These are phyloP conservation scores for Arctium lappa DNA, from an alignment of 129 eudicot species.

Conservation along the genomic window DNA sequence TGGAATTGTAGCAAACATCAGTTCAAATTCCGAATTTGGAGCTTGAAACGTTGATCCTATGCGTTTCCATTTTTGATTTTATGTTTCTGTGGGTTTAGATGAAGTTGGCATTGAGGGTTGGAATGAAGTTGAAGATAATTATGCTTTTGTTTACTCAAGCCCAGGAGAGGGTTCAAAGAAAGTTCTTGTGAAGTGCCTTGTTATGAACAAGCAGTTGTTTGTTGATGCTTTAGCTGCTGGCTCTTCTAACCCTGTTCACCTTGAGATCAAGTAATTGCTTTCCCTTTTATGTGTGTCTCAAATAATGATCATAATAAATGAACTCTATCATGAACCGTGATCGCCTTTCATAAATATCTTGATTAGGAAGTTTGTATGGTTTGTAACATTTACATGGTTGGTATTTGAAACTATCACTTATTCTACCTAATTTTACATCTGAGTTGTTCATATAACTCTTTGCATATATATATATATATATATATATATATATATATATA, in stretches of 20 bases:
- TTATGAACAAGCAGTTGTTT: slow-evolving; percentile 61
- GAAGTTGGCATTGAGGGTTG: slow-evolving; percentile 79
- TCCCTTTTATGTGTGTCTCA: too few relatives aligned
- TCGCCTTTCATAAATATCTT: too few relatives aligned
- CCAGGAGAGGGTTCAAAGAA: slow-evolving; percentile 54
- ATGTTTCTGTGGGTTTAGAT: slow-evolving; percentile 36
- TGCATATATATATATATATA: too few relatives aligned
- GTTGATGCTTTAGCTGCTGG: slow-evolving; percentile 61
- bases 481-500: too few relatives aligned
- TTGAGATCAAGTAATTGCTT: slow-evolving; percentile 53
- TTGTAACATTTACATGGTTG: too few relatives aligned
- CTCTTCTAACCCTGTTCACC: slow-evolving; percentile 52
- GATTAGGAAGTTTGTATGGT: too few relatives aligned
- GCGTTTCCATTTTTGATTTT: neutral
- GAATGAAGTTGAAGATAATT: slow-evolving; percentile 72
- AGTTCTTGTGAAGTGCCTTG: slow-evolving; percentile 72
- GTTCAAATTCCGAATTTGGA: neutral
- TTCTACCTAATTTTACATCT: too few relatives aligned
- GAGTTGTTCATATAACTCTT: neutral
- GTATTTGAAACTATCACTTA: too few relatives aligned
- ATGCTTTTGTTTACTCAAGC: slow-evolving; percentile 66
- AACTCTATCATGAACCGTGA: too few relatives aligned
- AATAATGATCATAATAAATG: too few relatives aligned
- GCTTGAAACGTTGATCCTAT: neutral
- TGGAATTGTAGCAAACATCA: neutral